Conservation (phyloP, 495 filamentous ascomycete genomes). For the Chaetomium cochliodes region DNA sequence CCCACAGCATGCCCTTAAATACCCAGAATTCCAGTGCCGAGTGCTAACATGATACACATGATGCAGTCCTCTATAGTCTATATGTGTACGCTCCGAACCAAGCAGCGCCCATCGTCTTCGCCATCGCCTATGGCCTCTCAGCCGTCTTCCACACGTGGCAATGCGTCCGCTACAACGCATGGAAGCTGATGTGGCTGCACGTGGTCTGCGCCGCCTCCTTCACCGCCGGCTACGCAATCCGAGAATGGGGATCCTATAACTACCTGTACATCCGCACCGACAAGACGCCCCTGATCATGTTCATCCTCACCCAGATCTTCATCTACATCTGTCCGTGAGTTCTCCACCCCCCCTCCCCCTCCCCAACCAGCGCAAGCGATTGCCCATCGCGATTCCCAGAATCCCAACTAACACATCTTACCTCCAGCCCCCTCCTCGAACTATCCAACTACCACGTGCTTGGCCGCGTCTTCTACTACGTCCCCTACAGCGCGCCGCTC, state of each 20-base stretch:
- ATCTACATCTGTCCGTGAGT: constrained; percentile 41
- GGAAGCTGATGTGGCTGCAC: constrained; percentile 32
- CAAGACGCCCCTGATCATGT: constrained; percentile 24
- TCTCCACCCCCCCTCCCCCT: not conserved
- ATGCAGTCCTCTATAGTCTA: constrained; percentile 33
- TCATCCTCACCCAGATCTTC: constrained; percentile 35
- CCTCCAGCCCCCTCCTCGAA: constrained; percentile 38
- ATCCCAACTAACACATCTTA: not conserved
- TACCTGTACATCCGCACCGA: constrained; percentile 30
- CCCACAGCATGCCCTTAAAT: not conserved
- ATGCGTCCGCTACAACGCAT: constrained; percentile 34
- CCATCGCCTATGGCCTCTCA: constrained; percentile 28
- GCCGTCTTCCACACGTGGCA: constrained; percentile 35
- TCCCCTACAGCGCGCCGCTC: constrained; percentile 36
- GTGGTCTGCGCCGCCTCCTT: constrained; percentile 32
- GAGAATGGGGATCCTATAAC: constrained; percentile 34
- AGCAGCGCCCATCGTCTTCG: constrained; percentile 36
- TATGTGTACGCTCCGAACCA: constrained; percentile 39
- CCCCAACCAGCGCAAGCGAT: too few relatives aligned
- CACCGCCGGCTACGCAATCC: constrained; percentile 33
- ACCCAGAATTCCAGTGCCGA: not conserved
- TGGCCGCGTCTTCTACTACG: constrained; percentile 39
- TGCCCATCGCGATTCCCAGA: too few relatives aligned
- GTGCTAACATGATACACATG: not conserved
- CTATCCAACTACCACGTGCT: constrained; percentile 45